Evolutionary conservation across 2,329 filamentous ascomycete genomes (phyloP), one percentile per base, ranked within the genome.

Genomic region (Fusarium ambrosium): DNA sequence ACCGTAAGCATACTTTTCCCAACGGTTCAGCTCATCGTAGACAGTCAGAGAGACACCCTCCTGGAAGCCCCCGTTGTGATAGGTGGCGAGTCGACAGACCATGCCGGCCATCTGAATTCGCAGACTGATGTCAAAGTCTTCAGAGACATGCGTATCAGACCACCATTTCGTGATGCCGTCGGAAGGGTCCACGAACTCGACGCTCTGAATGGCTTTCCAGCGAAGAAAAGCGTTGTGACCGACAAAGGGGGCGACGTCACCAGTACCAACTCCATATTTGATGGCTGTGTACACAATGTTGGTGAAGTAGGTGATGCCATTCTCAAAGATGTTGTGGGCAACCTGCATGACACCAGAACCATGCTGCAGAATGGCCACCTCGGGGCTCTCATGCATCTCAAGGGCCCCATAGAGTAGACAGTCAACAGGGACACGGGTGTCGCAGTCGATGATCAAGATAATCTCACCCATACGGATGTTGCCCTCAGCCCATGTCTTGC

Each of bases 281-380:
- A 95, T 95, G 37, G 92, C 89, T 0, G 90, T 92, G 84, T 95
- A 95, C 76, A 95, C 90, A 62, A 95, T 87, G 79, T 95, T 92
- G 48, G 93, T 95, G 84, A 95, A 95, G 84, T 93, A 95, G 2
- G 92, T 93, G 78, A 94, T 93, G 18, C 84, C 83, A 62, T 92
- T 92, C 82, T 95, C 93, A 76, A 95, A 95, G 82, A 91, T 93
- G 63, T 89, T 91, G 77, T 90, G 85, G 2, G 91, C 89, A 11
- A 95, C 92, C 75, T 95, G 91, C 92, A 95, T 95, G 69, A 95
- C 92, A 29, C 92, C 92, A 7, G 92, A 93, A 0, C 89, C 89
- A 82, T 92, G 93, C 80, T 94, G 92, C 67, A 94, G 86, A 76
- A 94, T 93, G 20, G 89, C 92, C 1, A 93, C 91, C 76, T 94